Conservation (phyloP, 345 rosid genomes). For the Aegle marmelos region DNA sequence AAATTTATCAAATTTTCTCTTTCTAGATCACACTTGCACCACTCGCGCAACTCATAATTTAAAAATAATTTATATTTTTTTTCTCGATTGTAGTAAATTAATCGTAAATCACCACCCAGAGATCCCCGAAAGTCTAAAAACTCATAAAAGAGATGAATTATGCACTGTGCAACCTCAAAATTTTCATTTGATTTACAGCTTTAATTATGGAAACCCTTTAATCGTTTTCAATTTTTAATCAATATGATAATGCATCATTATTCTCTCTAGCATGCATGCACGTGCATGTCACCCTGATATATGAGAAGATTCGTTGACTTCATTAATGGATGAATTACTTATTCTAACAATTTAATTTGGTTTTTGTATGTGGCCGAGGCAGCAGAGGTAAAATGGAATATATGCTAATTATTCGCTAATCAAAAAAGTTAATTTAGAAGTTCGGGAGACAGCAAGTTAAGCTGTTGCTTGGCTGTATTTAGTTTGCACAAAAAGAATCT, state of each 20-base stretch:
- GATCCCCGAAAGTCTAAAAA: not conserved
- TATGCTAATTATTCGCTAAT: constrained; percentile 14
- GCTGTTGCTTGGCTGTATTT: constrained; percentile 15
- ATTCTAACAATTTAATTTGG: not conserved
- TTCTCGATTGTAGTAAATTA: constrained; percentile 17
- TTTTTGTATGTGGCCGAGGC: not conserved
- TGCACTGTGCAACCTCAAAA: not conserved
- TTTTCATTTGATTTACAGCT: not conserved
- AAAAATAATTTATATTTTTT: constrained; percentile 4
- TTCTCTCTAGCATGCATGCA: constrained; percentile 42
- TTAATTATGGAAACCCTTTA: not conserved
- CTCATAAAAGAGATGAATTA: not conserved
- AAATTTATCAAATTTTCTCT: constrained; percentile 2
- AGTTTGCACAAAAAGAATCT: not conserved
- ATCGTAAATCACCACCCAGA: not conserved
- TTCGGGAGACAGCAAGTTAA: not conserved
- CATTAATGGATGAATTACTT: not conserved
- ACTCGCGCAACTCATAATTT: constrained; percentile 55
- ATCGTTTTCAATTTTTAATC: not conserved
- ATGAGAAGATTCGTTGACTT: constrained; percentile 42
- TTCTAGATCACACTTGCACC: constrained; percentile 24
- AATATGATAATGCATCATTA: not conserved
- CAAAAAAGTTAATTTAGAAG: not conserved
- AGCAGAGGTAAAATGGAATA: constrained; percentile 12
- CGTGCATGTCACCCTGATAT: constrained; percentile 45